Conservation (phyloP, 2,329 filamentous ascomycete species). For the Golovinomyces cichoracearum region DNA sequence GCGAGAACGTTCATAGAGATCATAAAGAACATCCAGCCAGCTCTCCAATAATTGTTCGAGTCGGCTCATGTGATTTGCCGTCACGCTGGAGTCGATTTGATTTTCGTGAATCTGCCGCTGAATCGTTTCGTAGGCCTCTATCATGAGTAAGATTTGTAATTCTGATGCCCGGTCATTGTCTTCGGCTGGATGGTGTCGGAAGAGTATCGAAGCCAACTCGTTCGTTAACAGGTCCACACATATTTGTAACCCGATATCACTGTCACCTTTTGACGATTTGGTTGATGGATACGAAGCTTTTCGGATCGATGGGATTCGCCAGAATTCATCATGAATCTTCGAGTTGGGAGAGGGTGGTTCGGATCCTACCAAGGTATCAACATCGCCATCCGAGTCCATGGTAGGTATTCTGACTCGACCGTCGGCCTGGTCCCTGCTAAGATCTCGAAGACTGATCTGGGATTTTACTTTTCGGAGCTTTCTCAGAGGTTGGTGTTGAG, state of each 20-base stretch:
- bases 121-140: slow-evolving; percentile 13
- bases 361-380: slow-evolving; percentile 9
- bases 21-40: slow-evolving; percentile 12
- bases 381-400: slow-evolving; percentile 5
- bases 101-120: slow-evolving; percentile 8
- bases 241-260: slow-evolving; percentile 11
- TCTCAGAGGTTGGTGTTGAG: background rate
- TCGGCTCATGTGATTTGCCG: slow-evolving; percentile 4
- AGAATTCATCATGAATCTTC: slow-evolving; percentile 1
- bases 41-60: slow-evolving; percentile 10
- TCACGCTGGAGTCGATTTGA: slow-evolving; percentile 4
- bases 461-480: slow-evolving; percentile 12
- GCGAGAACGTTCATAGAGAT: slow-evolving; percentile 10
- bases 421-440: slow-evolving; percentile 7
- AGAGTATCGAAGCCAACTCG: slow-evolving; percentile 9
- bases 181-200: slow-evolving; percentile 5
- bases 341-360: slow-evolving; percentile 4
- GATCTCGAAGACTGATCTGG: slow-evolving; percentile 11
- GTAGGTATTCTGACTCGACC: background rate
- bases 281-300: background rate
- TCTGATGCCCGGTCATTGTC: slow-evolving; percentile 8
- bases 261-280: background rate
- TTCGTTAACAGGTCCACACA: slow-evolving; percentile 11
- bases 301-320: background rate
- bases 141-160: slow-evolving; percentile 13